phyloP scores from a whole-genome alignment of 352 stramenopile species.

The Pythium sp. region DNA sequence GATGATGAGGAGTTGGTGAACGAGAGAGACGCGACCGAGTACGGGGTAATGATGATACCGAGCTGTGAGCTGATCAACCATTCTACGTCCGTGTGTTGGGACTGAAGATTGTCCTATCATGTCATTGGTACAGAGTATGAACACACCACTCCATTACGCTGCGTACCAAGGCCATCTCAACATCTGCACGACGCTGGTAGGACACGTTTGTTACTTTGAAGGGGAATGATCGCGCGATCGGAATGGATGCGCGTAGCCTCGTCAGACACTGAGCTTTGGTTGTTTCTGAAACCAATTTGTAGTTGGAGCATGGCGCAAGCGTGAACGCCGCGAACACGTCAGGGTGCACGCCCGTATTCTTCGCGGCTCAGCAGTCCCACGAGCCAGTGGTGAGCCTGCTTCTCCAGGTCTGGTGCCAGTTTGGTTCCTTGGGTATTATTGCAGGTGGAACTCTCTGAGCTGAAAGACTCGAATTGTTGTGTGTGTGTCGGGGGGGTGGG shows the following conservation, averaged over 20 bases:
- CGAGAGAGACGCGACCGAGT: conserved; percentile 45
- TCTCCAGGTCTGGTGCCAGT: conserved; percentile 35
- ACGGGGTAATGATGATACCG: conserved; percentile 31
- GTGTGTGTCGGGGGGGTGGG: neutral
- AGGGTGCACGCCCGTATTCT: conserved; percentile 70
- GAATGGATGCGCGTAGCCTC: neutral
- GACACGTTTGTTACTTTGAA: neutral
- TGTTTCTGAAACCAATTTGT: neutral
- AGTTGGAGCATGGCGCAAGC: conserved; percentile 47
- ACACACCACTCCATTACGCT: conserved; percentile 73
- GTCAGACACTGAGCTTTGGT: neutral
- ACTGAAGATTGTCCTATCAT: neutral
- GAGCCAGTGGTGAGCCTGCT: conserved; percentile 40
- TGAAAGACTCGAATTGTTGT: neutral
- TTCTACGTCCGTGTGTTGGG: neutral
- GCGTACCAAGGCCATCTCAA: conserved; percentile 57
- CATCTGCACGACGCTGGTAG: conserved; percentile 45
- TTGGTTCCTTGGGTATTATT: neutral
- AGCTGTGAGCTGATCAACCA: neutral
- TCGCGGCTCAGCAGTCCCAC: conserved; percentile 61
- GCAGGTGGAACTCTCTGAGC: neutral
- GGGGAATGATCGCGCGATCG: neutral
- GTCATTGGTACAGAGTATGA: conserved; percentile 31
- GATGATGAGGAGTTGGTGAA: conserved; percentile 38
- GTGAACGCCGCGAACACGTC: conserved; percentile 50